Conservation (phyloP, 805 yeast genomes). For the Saccharomycopsis amapae region DNA sequence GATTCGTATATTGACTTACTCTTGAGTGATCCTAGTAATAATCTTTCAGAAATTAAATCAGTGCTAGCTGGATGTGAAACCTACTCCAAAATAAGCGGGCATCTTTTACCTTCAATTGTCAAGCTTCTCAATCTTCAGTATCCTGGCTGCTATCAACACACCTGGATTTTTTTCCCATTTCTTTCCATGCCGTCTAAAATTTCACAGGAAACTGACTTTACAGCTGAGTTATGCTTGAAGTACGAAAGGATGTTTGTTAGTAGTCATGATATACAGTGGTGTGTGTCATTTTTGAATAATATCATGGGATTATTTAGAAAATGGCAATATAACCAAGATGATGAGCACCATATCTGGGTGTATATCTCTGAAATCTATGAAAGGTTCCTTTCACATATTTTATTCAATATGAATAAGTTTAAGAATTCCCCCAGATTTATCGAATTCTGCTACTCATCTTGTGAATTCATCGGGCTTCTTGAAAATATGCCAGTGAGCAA, state of each 20-base stretch:
- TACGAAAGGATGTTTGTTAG: background rate
- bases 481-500: background rate
- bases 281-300: background rate
- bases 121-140: background rate
- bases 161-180: too few species aligned
- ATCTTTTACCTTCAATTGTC: background rate
- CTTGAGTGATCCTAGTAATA: background rate
- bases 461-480: background rate
- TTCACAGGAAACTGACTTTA: too few species aligned
- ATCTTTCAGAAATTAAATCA: background rate
- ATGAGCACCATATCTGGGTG: background rate
- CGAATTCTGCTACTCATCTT: background rate
- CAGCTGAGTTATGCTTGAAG: too few species aligned
- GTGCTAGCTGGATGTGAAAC: background rate
- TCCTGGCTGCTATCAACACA: too few species aligned
- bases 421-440: background rate
- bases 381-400: background rate
- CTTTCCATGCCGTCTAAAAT: too few species aligned
- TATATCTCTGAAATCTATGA: background rate
- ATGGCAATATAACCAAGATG: background rate
- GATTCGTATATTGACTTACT: background rate
- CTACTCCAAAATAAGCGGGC: background rate
- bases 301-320: too few species aligned
- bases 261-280: background rate
- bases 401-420: background rate